Conservation (phyloP, 352 stramenopile genomes). For the Phytophthora brassicae region DNA sequence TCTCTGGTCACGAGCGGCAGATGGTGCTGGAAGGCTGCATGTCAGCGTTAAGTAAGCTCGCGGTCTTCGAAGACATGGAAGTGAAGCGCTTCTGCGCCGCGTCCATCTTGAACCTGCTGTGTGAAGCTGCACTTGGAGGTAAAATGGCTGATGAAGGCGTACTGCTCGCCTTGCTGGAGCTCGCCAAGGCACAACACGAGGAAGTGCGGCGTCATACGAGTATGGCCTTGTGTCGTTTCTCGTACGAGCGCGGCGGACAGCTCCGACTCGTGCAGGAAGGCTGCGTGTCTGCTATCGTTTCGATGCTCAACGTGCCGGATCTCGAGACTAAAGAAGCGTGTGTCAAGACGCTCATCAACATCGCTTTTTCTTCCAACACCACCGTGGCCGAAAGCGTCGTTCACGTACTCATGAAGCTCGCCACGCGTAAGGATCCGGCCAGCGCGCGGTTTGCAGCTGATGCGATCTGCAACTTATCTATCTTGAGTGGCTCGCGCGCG, state of each 20-base stretch:
- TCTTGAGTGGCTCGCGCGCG: constrained; percentile 61
- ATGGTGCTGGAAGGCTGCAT: constrained; percentile 82
- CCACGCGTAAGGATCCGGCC: constrained; percentile 58
- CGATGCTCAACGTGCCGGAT: constrained; percentile 82
- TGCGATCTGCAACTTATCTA: constrained; percentile 78
- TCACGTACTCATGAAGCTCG: constrained; percentile 77
- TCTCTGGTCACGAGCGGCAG: constrained; percentile 61
- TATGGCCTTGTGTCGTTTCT: constrained; percentile 82
- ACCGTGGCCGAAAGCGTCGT: constrained; percentile 75
- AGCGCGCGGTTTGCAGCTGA: constrained; percentile 64
- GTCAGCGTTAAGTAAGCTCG: constrained; percentile 68
- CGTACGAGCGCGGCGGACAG: constrained; percentile 71
- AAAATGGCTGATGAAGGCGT: constrained; percentile 81
- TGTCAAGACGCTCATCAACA: constrained; percentile 87
- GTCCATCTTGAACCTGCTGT: constrained; percentile 79
- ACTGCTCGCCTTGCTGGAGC: constrained; percentile 65
- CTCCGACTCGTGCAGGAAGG: constrained; percentile 79
- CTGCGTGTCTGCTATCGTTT: constrained; percentile 80
- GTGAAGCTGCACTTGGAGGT: constrained; percentile 39
- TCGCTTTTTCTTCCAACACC: constrained; percentile 63
- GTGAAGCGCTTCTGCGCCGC: constrained; percentile 84
- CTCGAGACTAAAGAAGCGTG: constrained; percentile 82
- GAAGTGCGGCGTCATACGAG: constrained; percentile 83
- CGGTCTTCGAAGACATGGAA: constrained; percentile 78
- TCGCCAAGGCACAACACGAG: constrained; percentile 79